phyloP scores from a whole-genome alignment of 75 land plant species.

The Selaginella tamariscina region DNA sequence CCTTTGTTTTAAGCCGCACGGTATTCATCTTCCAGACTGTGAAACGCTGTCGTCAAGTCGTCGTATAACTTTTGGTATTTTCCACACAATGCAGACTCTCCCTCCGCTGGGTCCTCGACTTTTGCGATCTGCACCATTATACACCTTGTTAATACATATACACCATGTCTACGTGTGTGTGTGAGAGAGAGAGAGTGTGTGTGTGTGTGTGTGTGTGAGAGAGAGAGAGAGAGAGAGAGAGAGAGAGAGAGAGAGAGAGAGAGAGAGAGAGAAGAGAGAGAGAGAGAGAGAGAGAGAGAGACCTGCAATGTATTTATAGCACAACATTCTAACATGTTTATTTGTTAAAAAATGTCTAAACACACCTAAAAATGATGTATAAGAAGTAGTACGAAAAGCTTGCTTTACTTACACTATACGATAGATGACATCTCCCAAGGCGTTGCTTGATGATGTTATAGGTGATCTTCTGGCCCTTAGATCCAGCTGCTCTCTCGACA shows the following conservation, averaged over 20 bases:
- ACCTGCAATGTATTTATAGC: neutral
- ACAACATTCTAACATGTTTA: neutral
- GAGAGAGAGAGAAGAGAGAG: neutral
- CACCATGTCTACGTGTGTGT: too few relatives aligned
- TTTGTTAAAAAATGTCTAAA: neutral
- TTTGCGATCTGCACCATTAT: constrained; percentile 92
- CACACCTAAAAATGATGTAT: neutral
- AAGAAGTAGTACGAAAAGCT: neutral
- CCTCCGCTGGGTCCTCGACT: constrained; percentile 97
- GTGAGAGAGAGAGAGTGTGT: too few relatives aligned
- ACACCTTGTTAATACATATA: too few relatives aligned
- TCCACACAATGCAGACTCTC: constrained; percentile 57
- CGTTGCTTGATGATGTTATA: constrained; percentile 88
- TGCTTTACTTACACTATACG: constrained; percentile 88
- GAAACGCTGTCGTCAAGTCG: constrained; percentile 76
- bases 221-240: constrained; percentile 15
- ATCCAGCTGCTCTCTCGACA: constrained; percentile 89
- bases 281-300: neutral
- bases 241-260: constrained; percentile 10
- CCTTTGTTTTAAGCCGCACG: constrained; percentile 13
- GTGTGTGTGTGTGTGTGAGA: too few relatives aligned
- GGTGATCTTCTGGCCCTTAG: constrained; percentile 93
- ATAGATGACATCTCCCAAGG: constrained; percentile 84
- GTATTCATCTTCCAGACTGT: constrained; percentile 84
- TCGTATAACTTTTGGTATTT: constrained; percentile 76